Evolutionary conservation across 2,329 filamentous ascomycete genomes (phyloP), one percentile per base, ranked within the genome.

Genomic region (Pseudocercospora macadamiae): DNA sequence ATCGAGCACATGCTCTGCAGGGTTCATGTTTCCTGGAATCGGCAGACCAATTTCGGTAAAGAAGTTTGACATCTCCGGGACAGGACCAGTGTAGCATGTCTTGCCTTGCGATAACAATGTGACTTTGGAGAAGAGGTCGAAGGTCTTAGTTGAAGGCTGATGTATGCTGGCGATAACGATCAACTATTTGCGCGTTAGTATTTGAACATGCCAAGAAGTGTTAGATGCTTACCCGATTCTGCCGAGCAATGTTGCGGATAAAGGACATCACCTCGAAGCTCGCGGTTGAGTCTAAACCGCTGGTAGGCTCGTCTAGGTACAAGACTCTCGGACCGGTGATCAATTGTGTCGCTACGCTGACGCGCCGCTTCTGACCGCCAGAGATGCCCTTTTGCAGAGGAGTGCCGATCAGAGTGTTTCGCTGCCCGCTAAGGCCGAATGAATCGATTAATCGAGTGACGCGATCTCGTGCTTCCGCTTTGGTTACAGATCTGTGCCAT

Each of bases 251-350:
- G 3, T 79, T 76, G 65, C 81, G 84, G 32, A 92, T 81, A 70
- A 89, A 90, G 2, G 79, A 86, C 52, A 93, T 85, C 12, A 95
- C 88, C 71, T 93, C 89, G 61, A 78, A 86, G 63, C 87, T 89
- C 0, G 88, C 86, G 0, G 85, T 85, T 3, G 89, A 92, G 72
- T 96, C 91, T 3, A 95, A 78, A 0, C 91, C 91, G 65, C 87
- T 90, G 0, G 90, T 95, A 0, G 90, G 90, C 71, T 93, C 90
- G 68, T 93, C 89, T 25, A 95, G 76, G 67, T 95, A 93, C 19
- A 96, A 73, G 10, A 95, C 85, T 71, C 86, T 89, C 0, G 91
- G 90, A 47, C 82, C 85, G 0, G 90, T 92, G 65, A 95, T 88
- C 25, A 96, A 80, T 68, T 90, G 89, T 63, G 87, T 90, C 1